A percentile compares a stretch with the other conserved stretches of the same genome.
phyloP scores from a whole-genome alignment of 1,284 basidiomycete genomes.

The Trichosporon faecale region DNA sequence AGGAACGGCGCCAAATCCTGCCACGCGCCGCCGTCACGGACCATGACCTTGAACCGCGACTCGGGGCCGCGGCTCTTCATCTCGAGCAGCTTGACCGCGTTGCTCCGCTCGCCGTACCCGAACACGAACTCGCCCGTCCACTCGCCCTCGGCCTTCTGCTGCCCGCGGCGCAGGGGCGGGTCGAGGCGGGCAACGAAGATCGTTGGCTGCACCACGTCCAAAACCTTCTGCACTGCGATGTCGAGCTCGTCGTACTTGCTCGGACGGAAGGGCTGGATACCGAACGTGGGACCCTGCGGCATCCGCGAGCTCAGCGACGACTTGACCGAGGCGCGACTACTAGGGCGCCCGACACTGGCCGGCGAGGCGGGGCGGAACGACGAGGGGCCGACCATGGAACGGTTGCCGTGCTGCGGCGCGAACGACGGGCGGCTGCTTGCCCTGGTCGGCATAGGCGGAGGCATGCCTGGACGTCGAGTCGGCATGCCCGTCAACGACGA shows the following conservation, averaged over 20 bases:
- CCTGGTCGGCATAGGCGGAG: constrained; percentile 12
- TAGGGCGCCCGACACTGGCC: constrained; percentile 19
- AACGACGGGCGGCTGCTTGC: constrained; percentile 9
- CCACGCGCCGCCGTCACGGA: constrained; percentile 40
- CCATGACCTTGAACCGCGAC: constrained; percentile 38
- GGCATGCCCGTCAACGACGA: constrained; percentile 28
- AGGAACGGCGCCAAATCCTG: constrained; percentile 31
- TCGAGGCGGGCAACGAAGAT: constrained; percentile 42
- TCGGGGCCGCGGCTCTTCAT: constrained; percentile 16
- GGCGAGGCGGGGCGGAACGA: constrained; percentile 38
- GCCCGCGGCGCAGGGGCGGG: constrained; percentile 40
- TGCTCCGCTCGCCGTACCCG: constrained; percentile 36
- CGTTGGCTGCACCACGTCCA: constrained; percentile 32
- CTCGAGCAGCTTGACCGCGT: constrained; percentile 40
- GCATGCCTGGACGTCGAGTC: constrained; percentile 22
- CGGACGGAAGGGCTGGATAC: constrained; percentile 37
- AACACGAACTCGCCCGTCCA: constrained; percentile 51
- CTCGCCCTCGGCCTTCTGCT: constrained; percentile 37
- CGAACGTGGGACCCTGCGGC: constrained; percentile 3
- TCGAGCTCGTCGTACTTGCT: constrained; percentile 47
- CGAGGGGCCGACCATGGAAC: constrained; percentile 31
- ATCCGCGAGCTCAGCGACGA: constrained; percentile 3
- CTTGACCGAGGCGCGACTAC: constrained; percentile 9
- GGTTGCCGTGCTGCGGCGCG: constrained; percentile 18
- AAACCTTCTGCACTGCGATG: constrained; percentile 30